These are phyloP conservation scores for Datisca glomerata DNA, from an alignment of 306 rosid species.

Conservation along the genomic window DNA sequence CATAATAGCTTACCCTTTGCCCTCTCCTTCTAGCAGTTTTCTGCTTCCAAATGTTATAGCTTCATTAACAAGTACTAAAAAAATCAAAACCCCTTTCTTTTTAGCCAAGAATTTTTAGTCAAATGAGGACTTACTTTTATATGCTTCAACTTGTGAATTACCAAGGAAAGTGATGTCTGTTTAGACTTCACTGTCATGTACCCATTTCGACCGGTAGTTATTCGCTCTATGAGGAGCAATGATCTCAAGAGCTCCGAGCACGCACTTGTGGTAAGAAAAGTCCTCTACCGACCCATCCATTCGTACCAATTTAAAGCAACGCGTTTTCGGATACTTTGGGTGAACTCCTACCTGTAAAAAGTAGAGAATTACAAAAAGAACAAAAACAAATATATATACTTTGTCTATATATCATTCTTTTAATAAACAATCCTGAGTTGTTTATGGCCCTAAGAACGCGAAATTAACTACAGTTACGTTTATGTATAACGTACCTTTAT, in stretches of 20 bases:
- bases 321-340: slow-evolving; percentile 31
- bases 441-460: neutral
- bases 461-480: neutral
- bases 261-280: slow-evolving; percentile 79
- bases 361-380: neutral
- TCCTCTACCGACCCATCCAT: slow-evolving; percentile 66
- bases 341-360: slow-evolving; percentile 63
- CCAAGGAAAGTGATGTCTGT: slow-evolving; percentile 7
- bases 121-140: slow-evolving; percentile 19
- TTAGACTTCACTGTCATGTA: slow-evolving; percentile 8
- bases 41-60: slow-evolving; percentile 12
- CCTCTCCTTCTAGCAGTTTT: slow-evolving; percentile 10
- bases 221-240: slow-evolving; percentile 46
- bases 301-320: slow-evolving; percentile 56
- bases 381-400: neutral
- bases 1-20: no score
- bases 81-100: no score
- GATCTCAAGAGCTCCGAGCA: slow-evolving; percentile 51
- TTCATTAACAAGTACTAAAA: slow-evolving; percentile 2
- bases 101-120: no score
- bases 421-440: no score
- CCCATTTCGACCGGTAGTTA: slow-evolving; percentile 31
- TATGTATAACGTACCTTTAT: slow-evolving; percentile 43
- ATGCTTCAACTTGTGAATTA: slow-evolving; percentile 12
- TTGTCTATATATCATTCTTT: no score